Evolutionary conservation across 2,329 filamentous ascomycete species (phyloP).

Genomic region (Monilinia laxa): DNA sequence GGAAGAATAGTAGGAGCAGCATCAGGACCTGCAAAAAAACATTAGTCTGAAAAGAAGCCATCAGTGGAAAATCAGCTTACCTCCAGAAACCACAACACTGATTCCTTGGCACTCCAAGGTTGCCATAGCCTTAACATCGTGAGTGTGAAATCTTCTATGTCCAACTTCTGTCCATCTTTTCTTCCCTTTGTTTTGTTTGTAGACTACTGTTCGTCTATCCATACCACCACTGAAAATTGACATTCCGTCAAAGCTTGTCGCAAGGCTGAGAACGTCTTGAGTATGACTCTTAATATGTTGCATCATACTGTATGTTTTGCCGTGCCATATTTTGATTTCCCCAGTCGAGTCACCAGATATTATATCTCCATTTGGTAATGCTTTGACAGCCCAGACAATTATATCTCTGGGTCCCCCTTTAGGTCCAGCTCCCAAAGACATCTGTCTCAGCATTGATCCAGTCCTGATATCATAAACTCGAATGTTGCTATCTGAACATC

Average conservation of each 20-base stretch:
- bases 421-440: constrained; percentile 81
- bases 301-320: constrained; percentile 82
- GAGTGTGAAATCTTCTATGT: constrained; percentile 82
- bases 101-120: constrained; percentile 81
- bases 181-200: constrained; percentile 64
- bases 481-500: constrained; percentile 96
- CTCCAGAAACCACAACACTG: constrained; percentile 89
- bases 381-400: constrained; percentile 91
- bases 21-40: constrained; percentile 67
- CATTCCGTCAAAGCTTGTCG: constrained; percentile 74
- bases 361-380: constrained; percentile 82
- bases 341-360: constrained; percentile 94
- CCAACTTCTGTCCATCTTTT: constrained; percentile 81
- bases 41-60: constrained; percentile 29
- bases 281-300: constrained; percentile 86
- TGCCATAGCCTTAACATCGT: constrained; percentile 94
- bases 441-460: constrained; percentile 72
- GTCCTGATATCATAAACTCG: constrained; percentile 84
- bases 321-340: constrained; percentile 90
- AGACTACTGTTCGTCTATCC: constrained; percentile 82
- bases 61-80: constrained; percentile 48
- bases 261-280: constrained; percentile 87
- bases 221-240: constrained; percentile 88
- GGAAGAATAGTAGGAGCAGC: constrained; percentile 80
- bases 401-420: constrained; percentile 77